Evolutionary conservation across 2,329 filamentous ascomycete species (phyloP).

Genomic region (Neonectria magnoliae): DNA sequence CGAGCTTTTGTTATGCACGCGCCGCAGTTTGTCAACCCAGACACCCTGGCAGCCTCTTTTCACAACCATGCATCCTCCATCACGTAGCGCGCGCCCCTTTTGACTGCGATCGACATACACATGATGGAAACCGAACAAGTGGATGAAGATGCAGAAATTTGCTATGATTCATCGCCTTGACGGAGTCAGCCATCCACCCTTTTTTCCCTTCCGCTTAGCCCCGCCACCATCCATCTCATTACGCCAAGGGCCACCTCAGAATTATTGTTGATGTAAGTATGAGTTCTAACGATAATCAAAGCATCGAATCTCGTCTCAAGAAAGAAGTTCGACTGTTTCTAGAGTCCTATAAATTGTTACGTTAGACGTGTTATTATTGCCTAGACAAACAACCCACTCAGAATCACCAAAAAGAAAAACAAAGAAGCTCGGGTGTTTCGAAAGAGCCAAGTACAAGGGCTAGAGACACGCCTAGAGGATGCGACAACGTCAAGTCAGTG

Average conservation of each 20-base stretch:
- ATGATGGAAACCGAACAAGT: conserved; percentile 5
- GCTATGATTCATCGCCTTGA: conserved; percentile 20
- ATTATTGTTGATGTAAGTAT: conserved; percentile 7
- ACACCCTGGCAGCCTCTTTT: conserved; percentile 18
- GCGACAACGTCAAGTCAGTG: conserved; percentile 4
- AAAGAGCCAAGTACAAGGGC: not conserved
- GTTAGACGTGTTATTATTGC: not conserved
- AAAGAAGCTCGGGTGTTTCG: conserved; percentile 10
- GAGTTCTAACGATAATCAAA: conserved; percentile 7
- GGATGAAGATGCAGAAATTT: conserved; percentile 11
- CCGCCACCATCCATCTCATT: not conserved
- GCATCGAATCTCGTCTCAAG: not conserved
- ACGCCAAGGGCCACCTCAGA: not conserved
- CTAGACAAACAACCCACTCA: not conserved
- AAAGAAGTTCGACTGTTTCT: conserved; percentile 1
- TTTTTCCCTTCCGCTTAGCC: conserved; percentile 1
- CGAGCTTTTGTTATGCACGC: conserved; percentile 16
- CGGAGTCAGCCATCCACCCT: conserved; percentile 8
- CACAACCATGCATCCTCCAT: conserved; percentile 21
- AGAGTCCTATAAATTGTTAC: not conserved
- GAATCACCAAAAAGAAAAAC: conserved; percentile 2
- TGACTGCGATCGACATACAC: conserved; percentile 18
- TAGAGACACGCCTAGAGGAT: not conserved
- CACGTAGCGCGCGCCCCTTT: conserved; percentile 18
- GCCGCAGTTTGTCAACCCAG: conserved; percentile 15